phyloP scores from a whole-genome alignment of 306 rosid genomes.

The Purshia tridentata region DNA sequence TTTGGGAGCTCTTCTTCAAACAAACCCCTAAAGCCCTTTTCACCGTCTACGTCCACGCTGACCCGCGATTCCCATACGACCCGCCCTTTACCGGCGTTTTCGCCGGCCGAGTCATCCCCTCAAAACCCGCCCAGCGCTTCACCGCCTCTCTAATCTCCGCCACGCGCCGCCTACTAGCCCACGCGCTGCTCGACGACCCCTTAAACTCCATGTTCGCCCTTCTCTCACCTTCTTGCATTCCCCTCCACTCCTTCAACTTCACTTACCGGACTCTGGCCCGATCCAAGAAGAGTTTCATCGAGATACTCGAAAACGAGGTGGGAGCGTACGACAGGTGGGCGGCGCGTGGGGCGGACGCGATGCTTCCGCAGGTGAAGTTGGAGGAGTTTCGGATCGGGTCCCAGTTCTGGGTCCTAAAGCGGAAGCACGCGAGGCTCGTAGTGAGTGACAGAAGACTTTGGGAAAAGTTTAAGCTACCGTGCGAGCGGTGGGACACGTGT shows the following conservation, averaged over 20 bases:
- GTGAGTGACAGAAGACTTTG: slow-evolving; percentile 42
- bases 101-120: slow-evolving; percentile 43
- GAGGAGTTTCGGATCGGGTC: slow-evolving; percentile 70
- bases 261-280: slow-evolving; percentile 39
- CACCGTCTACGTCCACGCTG: slow-evolving; percentile 69
- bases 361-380: slow-evolving; percentile 57
- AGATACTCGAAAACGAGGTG: slow-evolving; percentile 46
- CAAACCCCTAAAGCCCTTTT: slow-evolving; percentile 31
- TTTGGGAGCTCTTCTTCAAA: slow-evolving; percentile 61
- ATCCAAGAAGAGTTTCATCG: slow-evolving; percentile 59
- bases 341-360: slow-evolving; percentile 58
- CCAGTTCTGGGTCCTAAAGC: slow-evolving; percentile 69
- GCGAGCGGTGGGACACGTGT: slow-evolving; percentile 47
- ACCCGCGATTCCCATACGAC: slow-evolving; percentile 43
- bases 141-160: slow-evolving; percentile 54
- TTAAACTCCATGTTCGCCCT: slow-evolving; percentile 59
- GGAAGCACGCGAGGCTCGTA: slow-evolving; percentile 62
- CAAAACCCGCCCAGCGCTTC: slow-evolving; percentile 40
- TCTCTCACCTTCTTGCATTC: slow-evolving; percentile 59
- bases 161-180: slow-evolving; percentile 57
- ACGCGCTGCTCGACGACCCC: slow-evolving; percentile 54
- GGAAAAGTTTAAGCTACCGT: slow-evolving; percentile 58
- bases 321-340: slow-evolving; percentile 54
- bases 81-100: slow-evolving; percentile 60
- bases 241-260: slow-evolving; percentile 64